Evolutionary conservation across 371 early-diverging fungal genomes (phyloP).

Genomic region (Blastocladiella emersonii): DNA sequence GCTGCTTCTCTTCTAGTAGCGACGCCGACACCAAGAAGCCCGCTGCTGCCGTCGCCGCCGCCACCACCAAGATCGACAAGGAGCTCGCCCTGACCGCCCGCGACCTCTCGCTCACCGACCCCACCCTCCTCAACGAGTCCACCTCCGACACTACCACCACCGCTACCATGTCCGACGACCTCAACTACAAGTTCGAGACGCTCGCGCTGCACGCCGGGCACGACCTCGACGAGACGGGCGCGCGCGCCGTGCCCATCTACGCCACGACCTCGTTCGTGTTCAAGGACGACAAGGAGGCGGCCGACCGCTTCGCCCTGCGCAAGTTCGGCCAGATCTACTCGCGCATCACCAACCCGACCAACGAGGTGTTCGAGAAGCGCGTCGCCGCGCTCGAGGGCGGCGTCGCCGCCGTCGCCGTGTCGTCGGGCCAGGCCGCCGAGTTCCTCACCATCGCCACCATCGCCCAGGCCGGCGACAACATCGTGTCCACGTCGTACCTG

Average conservation of each 20-base stretch:
- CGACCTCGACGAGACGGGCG: conserved; percentile 44
- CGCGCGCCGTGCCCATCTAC: conserved; percentile 83
- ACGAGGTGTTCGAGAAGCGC: conserved; percentile 72
- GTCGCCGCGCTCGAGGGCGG: conserved; percentile 80
- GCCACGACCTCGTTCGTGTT: conserved; percentile 68
- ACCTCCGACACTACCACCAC: not conserved
- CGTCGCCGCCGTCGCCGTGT: conserved; percentile 43
- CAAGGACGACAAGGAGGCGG: conserved; percentile 58
- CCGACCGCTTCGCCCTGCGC: conserved; percentile 55
- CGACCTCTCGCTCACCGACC: not conserved
- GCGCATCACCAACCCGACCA: conserved; percentile 73
- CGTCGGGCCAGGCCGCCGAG: conserved; percentile 69
- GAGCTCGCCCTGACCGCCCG: not conserved
- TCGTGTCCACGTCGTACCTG: conserved; percentile 56
- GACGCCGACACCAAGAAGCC: not conserved
- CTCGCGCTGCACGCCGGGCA: conserved; percentile 87
- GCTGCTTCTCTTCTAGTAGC: not conserved
- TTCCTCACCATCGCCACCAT: conserved; percentile 61
- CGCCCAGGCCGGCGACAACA: conserved; percentile 65
- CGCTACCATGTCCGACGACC: not conserved
- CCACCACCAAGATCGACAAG: not conserved
- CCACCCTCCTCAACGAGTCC: not conserved
- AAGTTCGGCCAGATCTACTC: conserved; percentile 63
- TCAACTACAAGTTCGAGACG: conserved; percentile 55
- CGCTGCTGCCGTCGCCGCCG: not conserved